Conservation (phyloP, 768 basidiomycete species). For the Mycena leptocephala region DNA sequence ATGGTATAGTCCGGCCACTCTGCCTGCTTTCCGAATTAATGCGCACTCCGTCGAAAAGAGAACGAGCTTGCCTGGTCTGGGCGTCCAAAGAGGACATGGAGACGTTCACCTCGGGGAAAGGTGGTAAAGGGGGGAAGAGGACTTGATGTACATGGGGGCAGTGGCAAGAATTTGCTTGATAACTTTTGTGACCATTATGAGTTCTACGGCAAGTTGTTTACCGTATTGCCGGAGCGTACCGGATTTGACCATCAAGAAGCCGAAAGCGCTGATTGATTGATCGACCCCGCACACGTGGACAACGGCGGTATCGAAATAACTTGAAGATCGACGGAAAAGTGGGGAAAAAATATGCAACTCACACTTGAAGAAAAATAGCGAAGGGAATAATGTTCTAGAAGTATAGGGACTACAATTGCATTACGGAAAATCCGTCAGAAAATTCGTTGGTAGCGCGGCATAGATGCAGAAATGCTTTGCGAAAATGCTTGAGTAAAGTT, state of each 20-base stretch:
- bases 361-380: too few species aligned
- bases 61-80: conserved; percentile 58
- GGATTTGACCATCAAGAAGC: background rate
- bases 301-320: too few species aligned
- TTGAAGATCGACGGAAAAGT: too few species aligned
- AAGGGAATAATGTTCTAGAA: too few species aligned
- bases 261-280: background rate
- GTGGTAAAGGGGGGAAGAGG: conserved; percentile 69
- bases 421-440: too few species aligned
- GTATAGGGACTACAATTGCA: too few species aligned
- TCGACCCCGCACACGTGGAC: too few species aligned
- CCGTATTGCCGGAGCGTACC: conserved; percentile 3
- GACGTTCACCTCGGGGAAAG: conserved; percentile 66
- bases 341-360: too few species aligned
- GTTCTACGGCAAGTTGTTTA: background rate
- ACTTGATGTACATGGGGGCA: conserved; percentile 68
- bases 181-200: background rate
- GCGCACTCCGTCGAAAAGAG: background rate
- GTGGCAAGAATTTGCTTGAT: background rate
- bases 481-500: too few species aligned
- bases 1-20: conserved; percentile 71
- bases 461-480: too few species aligned
- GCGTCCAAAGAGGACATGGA: conserved; percentile 68
- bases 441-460: too few species aligned
- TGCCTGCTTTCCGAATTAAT: conserved; percentile 34